Percentiles rank a stretch among this genome's conserved stretches.
Conservation (phyloP, 2,329 filamentous ascomycete species). For the Aureobasidium sp. region DNA sequence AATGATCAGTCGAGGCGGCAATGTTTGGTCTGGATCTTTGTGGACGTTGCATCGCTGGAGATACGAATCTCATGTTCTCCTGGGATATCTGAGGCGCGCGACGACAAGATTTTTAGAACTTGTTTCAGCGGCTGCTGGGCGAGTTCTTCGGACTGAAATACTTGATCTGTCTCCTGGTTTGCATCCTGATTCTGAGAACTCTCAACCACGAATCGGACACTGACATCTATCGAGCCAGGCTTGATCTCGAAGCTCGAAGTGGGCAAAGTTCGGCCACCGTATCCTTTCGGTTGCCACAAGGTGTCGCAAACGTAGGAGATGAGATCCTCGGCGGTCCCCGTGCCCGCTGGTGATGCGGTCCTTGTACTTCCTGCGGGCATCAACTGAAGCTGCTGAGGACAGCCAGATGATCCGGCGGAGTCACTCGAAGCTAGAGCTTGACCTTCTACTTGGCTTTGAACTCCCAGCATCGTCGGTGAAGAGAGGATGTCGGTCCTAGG, state of each 20-base stretch:
- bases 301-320: not conserved
- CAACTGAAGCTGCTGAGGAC: not conserved
- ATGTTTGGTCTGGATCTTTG: not conserved
- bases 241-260: not conserved
- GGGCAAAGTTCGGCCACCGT: not conserved
- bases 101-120: not conserved
- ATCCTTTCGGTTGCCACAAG: not conserved
- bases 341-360: not conserved
- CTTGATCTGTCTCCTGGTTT: not conserved
- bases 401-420: not conserved
- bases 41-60: not conserved
- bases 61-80: slow-evolving; percentile 4
- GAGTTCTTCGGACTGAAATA: not conserved
- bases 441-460: not conserved
- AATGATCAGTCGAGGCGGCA: not conserved
- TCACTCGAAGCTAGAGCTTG: not conserved
- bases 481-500: not conserved
- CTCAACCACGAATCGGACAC: not conserved
- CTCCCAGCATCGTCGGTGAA: not conserved
- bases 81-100: not conserved
- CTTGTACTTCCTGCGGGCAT: not conserved
- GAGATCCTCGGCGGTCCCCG: not conserved
- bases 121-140: not conserved
- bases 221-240: not conserved
- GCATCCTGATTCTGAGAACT: not conserved